Evolutionary conservation across 495 filamentous ascomycete species (phyloP).

Genomic region (Aspergillus conjunctus): DNA sequence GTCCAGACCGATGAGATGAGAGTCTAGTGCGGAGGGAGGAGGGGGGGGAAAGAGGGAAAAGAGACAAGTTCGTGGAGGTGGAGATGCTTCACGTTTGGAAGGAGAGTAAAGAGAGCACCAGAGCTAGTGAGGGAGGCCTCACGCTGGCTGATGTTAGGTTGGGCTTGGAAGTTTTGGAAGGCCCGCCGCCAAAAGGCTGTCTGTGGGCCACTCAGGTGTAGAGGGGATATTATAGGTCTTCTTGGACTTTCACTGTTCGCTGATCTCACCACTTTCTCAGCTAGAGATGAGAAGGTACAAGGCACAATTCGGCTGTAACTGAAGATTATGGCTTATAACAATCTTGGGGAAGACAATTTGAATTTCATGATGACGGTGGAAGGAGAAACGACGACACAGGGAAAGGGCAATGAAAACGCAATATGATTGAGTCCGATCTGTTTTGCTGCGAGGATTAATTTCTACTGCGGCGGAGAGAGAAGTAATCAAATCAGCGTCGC

Average conservation of each 20-base stretch:
- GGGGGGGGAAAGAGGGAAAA: constrained; percentile 14
- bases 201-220: constrained; percentile 18
- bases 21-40: constrained; percentile 5
- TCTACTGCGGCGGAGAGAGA: background rate
- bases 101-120: no score
- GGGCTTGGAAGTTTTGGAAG: constrained; percentile 14
- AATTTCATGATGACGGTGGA: background rate
- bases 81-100: constrained; percentile 12
- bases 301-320: background rate
- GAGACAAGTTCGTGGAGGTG: constrained; percentile 19
- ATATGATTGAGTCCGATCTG: background rate
- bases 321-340: background rate
- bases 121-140: constrained; percentile 9
- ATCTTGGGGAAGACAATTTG: background rate
- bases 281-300: background rate
- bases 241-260: constrained; percentile 1
- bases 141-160: constrained; percentile 16
- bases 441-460: constrained; percentile 2
- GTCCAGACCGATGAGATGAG: constrained; percentile 3
- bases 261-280: constrained; percentile 21
- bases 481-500: constrained; percentile 7
- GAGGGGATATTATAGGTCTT: constrained; percentile 11
- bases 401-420: background rate
- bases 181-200: constrained; percentile 4
- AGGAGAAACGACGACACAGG: background rate